These are phyloP conservation scores for barley (Hordeum vulgare) DNA, from an alignment of 176 grass and related monocot genomes.

Conservation along the genomic window MorexV3_pseudomolecules_assembly NC_058523.1:2937399-2937898, in stretches of 20 bases:
- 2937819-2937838: too few relatives aligned
- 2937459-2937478: neutral
- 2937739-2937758: too few relatives aligned
- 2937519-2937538: conserved; percentile 1
- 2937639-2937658: neutral
- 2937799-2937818: too few relatives aligned
- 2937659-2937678: conserved; percentile 18
- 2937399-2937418: conserved; percentile 24
- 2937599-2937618: neutral
- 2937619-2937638: conserved; percentile 15
- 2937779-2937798: too few relatives aligned
- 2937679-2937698: neutral
- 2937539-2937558: conserved; percentile 25
- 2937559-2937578: neutral
- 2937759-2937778: too few relatives aligned
- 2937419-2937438: conserved; percentile 9
- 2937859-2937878: too few relatives aligned
- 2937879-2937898: too few relatives aligned
- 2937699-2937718: neutral
- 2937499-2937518: neutral
- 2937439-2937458: conserved; percentile 10
- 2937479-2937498: neutral
- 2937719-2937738: too few relatives aligned
- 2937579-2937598: neutral
- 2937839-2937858: too few relatives aligned